Percentiles rank a stretch among this genome's conserved stretches.
phyloP scores from a whole-genome alignment of 768 basidiomycete genomes.

The Leccinum broughii region DNA sequence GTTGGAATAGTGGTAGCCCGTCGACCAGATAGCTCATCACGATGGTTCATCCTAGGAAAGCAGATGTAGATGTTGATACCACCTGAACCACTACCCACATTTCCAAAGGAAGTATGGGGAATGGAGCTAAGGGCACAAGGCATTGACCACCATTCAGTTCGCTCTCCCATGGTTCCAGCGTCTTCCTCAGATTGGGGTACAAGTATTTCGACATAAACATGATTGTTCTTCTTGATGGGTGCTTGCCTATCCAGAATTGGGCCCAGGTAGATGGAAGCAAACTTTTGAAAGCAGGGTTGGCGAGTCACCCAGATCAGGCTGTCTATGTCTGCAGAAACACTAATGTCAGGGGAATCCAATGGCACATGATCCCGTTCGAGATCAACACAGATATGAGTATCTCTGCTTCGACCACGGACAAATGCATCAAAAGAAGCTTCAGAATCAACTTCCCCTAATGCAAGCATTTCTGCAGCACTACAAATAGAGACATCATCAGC shows the following conservation, averaged over 20 bases:
- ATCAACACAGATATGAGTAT: constrained; percentile 9
- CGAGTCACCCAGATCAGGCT: constrained; percentile 22
- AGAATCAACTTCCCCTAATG: background rate
- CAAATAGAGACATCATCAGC: background rate
- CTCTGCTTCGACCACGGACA: background rate
- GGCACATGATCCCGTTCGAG: constrained; percentile 1
- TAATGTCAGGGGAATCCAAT: background rate
- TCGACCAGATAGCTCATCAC: background rate
- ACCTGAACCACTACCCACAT: background rate
- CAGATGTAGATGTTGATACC: constrained; percentile 4
- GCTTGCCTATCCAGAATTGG: constrained; percentile 2
- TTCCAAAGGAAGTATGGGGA: constrained; percentile 4
- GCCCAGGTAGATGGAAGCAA: background rate
- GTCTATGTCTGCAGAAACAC: constrained; percentile 11
- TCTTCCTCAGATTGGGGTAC: constrained; percentile 17
- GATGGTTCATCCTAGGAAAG: constrained; percentile 19
- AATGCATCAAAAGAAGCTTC: background rate
- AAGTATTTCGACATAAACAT: constrained; percentile 17
- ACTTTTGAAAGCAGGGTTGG: background rate
- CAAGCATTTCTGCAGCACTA: constrained; percentile 7
- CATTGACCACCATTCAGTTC: constrained; percentile 14
- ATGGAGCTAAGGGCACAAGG: constrained; percentile 1
- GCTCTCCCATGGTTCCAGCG: background rate
- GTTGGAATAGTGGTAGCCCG: constrained; percentile 6
- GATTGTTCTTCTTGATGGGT: constrained; percentile 18